Conservation (phyloP, 805 yeast species). For the Yueomyces sinensis region DNA sequence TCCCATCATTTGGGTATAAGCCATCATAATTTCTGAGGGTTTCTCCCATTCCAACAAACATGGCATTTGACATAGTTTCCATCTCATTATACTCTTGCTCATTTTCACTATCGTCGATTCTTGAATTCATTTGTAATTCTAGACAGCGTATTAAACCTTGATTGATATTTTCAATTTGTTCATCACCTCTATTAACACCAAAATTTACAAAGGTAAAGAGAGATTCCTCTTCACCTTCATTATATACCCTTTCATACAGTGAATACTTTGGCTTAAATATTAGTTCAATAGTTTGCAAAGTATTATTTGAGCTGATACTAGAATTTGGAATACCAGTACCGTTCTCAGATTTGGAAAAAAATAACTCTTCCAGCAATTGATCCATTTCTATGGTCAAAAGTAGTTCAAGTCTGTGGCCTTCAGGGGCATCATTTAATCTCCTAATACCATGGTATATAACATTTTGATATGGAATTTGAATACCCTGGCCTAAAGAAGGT, state of each 20-base stretch:
- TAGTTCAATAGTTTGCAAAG: conserved; percentile 20
- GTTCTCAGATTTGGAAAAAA: conserved; percentile 8
- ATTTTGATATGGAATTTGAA: conserved; percentile 25
- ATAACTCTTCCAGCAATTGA: conserved; percentile 8
- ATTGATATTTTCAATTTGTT: conserved; percentile 26
- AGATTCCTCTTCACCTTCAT: conserved; percentile 17
- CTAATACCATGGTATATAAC: conserved; percentile 22
- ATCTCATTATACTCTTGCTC: conserved; percentile 1
- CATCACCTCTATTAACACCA: conserved; percentile 29
- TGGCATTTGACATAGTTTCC: conserved; percentile 1
- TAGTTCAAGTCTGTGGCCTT: conserved; percentile 18
- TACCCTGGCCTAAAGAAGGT: conserved; percentile 21
- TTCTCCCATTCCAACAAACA: conserved; percentile 10
- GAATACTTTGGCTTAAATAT: conserved; percentile 25
- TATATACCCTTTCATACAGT: conserved; percentile 26
- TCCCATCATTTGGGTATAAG: conserved; percentile 12
- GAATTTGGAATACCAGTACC: not conserved
- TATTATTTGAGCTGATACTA: too few species aligned
- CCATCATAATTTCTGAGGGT: conserved; percentile 5
- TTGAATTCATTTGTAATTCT: conserved; percentile 12
- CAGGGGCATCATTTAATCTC: conserved; percentile 5
- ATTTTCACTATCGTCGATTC: conserved; percentile 3
- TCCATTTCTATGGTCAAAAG: conserved; percentile 19
- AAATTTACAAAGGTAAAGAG: conserved; percentile 26
- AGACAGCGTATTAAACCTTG: conserved; percentile 26